Base-by-base conservation (phyloP, 208 protist genomes). In the Leishmania lainsoni region DNA sequence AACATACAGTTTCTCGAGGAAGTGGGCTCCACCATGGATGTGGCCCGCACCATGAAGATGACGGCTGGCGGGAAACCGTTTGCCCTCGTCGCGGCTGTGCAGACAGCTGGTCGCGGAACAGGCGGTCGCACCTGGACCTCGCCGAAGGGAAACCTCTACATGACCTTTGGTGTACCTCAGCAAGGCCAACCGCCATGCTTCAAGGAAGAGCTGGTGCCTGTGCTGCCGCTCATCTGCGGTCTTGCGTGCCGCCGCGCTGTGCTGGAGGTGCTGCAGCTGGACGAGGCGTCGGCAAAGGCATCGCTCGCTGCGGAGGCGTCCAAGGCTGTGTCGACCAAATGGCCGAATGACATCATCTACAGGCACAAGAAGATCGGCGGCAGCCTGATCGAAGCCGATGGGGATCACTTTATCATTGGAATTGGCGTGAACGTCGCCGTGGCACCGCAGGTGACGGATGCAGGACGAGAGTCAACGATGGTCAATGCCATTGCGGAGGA, bases 321-420 rank as follows among this genome's bases (percentile, higher is more conserved):
- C 20, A 51, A 79, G 65, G 49, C 63, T 1, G 45, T 93, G 51
- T 61, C 74, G 56, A 83, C 88, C 48, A 97, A 97, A 87, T 97
- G 93, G 93, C 93, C 93, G 14, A 97, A 97, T 76, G 93, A 97
- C 66, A 59, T 95, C 45, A 84, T 97, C 58, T 92, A 86, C 66
- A 69, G 81, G 17, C 73, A 78, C 17, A 92, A 90, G 74, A 97
- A 97, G 84, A 71, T 94, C 59, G 91, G 89, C 39, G 93, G 93
- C 51, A 89, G 79, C 29, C 45, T 97, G 20, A 89, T 94, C 69
- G 92, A 95, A 75, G 81, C 35, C 52, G 78, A 81, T 0, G 81
- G 58, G 0, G 82, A 73, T 26, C 85, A 84, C 78, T 69, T 92
- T 1, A 26, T 97, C 58, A 68, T 94, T 59, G 93, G 93, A n/a